Percentiles rank a stretch among this genome's conserved stretches.
Evolutionary conservation across 2,329 filamentous ascomycete genomes (phyloP).

Genomic region (Sclerotinia subarctica): DNA sequence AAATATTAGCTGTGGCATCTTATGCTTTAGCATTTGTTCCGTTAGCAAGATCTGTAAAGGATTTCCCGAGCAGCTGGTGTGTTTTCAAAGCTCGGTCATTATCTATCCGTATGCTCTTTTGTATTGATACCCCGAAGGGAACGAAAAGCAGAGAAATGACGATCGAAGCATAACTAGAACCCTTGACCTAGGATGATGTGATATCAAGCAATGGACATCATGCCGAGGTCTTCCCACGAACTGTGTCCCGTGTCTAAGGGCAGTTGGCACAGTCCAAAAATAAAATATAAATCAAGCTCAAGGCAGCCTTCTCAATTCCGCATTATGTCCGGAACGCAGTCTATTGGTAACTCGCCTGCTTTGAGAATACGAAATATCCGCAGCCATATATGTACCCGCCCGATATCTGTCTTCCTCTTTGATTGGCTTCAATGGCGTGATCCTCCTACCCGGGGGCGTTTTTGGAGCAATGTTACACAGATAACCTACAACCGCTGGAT

Average conservation of each 20-base stretch:
- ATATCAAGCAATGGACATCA: background rate
- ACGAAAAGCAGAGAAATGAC: background rate
- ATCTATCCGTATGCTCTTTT: background rate
- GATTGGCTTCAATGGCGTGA: constrained; percentile 6
- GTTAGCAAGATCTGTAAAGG: background rate
- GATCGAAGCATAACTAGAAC: background rate
- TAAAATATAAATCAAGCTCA: background rate
- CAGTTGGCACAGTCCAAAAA: background rate
- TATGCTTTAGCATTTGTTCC: background rate
- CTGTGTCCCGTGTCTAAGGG: background rate
- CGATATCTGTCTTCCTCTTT: background rate
- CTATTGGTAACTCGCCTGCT: background rate
- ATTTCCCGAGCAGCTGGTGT: background rate
- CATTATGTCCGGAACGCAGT: background rate
- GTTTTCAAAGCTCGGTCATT: background rate
- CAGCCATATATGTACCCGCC: background rate
- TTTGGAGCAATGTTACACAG: constrained; percentile 10
- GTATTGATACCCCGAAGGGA: fast-evolving
- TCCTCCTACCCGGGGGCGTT: background rate
- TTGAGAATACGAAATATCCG: background rate
- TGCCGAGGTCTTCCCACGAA: background rate
- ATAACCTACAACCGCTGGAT: constrained; percentile 6
- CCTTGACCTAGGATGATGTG: background rate
- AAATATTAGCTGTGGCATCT: background rate
- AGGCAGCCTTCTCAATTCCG: background rate